These are phyloP conservation scores for Candida buenavistaensis DNA, from an alignment of 1,139 yeast genomes.

Conservation along the genomic window DNA sequence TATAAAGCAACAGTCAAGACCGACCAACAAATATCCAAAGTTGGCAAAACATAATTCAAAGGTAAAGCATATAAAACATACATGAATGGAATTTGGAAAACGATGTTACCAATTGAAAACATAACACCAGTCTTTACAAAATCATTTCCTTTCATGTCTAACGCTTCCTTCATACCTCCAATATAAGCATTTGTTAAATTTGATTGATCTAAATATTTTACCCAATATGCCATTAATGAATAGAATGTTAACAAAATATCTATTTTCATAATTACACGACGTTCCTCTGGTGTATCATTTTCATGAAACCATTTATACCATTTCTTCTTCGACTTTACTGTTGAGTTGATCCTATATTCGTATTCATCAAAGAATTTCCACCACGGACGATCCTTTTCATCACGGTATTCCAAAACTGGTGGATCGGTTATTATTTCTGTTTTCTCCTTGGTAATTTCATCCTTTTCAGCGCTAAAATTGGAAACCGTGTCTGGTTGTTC, in stretches of 20 bases:
- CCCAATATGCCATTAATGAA: slow-evolving; percentile 68
- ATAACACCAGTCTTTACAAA: slow-evolving; percentile 60
- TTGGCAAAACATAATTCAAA: slow-evolving; percentile 54
- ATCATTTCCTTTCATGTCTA: slow-evolving; percentile 66
- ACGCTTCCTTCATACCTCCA: slow-evolving; percentile 59
- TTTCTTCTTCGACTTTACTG: slow-evolving; percentile 37
- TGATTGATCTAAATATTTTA: slow-evolving; percentile 64
- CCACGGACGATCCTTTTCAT: slow-evolving; percentile 64
- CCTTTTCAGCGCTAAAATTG: background rate
- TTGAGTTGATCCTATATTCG: slow-evolving; percentile 50
- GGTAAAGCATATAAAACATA: slow-evolving; percentile 50
- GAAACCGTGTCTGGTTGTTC: slow-evolving; percentile 1
- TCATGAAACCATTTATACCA: slow-evolving; percentile 70
- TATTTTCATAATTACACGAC: slow-evolving; percentile 55
- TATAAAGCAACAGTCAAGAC: slow-evolving; percentile 58
- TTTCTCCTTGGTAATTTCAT: slow-evolving; percentile 2
- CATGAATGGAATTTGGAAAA: slow-evolving; percentile 56
- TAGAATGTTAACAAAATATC: slow-evolving; percentile 62
- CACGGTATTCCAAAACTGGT: slow-evolving; percentile 46
- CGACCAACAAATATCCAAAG: slow-evolving; percentile 66
- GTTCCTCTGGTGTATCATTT: slow-evolving; percentile 55
- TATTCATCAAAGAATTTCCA: slow-evolving; percentile 64
- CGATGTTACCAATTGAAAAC: slow-evolving; percentile 57
- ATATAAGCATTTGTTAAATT: slow-evolving; percentile 69
- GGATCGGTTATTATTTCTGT: background rate